Evolutionary conservation across 768 basidiomycete genomes (phyloP).

Genomic region (Cyclocybe cylindracea): DNA sequence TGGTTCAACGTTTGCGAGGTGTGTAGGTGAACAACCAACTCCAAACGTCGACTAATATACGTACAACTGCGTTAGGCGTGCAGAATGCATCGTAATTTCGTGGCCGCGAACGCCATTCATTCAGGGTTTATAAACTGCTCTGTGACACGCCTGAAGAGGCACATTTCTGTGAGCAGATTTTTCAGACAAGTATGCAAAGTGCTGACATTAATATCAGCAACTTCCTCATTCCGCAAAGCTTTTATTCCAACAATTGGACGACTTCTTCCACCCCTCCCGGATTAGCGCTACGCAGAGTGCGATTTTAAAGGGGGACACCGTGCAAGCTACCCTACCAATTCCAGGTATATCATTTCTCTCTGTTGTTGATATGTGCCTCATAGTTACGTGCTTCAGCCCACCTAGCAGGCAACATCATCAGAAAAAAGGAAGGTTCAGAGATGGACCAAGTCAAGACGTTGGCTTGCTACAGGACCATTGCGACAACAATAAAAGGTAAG

Average conservation of each 20-base stretch:
- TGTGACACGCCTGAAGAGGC: slow-evolving; percentile 36
- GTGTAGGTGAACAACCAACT: slow-evolving; percentile 10
- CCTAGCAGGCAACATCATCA: slow-evolving; percentile 29
- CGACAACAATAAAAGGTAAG: no score
- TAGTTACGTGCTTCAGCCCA: slow-evolving; percentile 17
- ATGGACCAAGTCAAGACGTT: no score
- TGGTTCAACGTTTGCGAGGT: slow-evolving; percentile 50
- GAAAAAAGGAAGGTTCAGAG: not conserved
- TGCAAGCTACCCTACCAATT: slow-evolving; percentile 32
- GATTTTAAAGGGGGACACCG: slow-evolving; percentile 19
- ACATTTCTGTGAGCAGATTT: slow-evolving; percentile 30
- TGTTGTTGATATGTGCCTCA: not conserved
- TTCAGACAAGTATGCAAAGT: not conserved
- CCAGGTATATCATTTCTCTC: slow-evolving; percentile 22
- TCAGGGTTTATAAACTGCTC: slow-evolving; percentile 41
- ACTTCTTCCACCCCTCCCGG: slow-evolving; percentile 27
- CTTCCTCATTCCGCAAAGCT: not conserved
- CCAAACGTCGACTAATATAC: no score
- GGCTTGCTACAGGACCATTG: no score
- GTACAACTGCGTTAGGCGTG: slow-evolving; percentile 34
- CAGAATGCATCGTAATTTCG: slow-evolving; percentile 46
- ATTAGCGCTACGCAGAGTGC: slow-evolving; percentile 28
- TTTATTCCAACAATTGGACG: slow-evolving; percentile 25
- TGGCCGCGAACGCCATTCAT: slow-evolving; percentile 40
- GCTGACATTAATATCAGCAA: not conserved